Conservation (phyloP, 2,329 filamentous ascomycete species). For the Colletotrichum sp. region DNA sequence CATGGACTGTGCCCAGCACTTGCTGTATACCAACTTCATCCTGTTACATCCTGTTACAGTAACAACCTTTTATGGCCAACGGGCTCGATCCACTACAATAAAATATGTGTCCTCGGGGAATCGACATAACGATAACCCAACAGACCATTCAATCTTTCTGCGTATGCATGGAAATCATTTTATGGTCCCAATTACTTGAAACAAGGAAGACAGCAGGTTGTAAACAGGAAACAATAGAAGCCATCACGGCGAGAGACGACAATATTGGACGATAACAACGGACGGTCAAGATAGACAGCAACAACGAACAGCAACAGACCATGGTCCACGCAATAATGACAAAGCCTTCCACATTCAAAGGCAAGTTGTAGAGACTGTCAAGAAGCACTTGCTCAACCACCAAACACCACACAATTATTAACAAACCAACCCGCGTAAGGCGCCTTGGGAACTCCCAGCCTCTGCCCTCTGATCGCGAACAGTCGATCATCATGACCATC, state of each 20-base stretch:
- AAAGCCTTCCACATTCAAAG: background rate
- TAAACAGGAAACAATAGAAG: too few species aligned
- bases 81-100: too few species aligned
- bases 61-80: rapidly evolving
- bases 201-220: too few species aligned
- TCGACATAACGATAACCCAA: too few species aligned
- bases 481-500: too few species aligned
- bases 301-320: rapidly evolving
- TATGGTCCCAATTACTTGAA: too few species aligned
- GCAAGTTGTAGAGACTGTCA: background rate
- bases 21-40: background rate
- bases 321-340: background rate
- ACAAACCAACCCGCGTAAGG: too few species aligned
- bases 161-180: too few species aligned
- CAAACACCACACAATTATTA: too few species aligned
- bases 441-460: background rate
- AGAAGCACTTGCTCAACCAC: background rate
- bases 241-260: background rate
- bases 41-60: background rate
- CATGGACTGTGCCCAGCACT: background rate
- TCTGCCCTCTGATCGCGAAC: too few species aligned
- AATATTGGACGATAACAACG: too few species aligned
- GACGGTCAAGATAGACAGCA: rapidly evolving
- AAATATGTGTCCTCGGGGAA: background rate
- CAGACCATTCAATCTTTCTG: too few species aligned